Evolutionary conservation across 257 asterid species (phyloP).

Genomic region (Solanum phureja): DNA sequence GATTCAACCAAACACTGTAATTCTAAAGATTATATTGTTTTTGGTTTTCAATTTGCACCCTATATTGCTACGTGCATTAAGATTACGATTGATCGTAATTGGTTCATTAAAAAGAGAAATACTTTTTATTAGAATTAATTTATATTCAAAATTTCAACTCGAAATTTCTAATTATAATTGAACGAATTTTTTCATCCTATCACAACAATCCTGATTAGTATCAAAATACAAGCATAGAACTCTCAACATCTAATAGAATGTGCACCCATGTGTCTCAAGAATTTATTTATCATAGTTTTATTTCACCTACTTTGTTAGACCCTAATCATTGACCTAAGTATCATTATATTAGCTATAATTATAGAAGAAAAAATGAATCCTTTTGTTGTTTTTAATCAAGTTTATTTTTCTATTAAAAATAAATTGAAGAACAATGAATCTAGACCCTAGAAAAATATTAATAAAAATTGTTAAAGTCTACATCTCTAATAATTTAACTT

Average conservation of each 20-base stretch:
- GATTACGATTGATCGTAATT: background rate
- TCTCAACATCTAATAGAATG: background rate
- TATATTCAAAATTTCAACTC: too few relatives aligned
- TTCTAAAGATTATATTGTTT: too few relatives aligned
- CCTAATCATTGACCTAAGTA: background rate
- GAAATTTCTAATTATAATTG: background rate
- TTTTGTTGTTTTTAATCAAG: background rate
- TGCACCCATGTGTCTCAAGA: background rate
- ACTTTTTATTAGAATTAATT: too few relatives aligned
- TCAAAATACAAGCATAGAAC: too few relatives aligned
- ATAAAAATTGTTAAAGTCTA: background rate
- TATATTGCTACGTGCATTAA: background rate
- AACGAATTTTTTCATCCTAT: too few relatives aligned
- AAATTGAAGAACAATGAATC: background rate
- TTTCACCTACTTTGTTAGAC: background rate
- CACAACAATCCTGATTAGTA: too few relatives aligned
- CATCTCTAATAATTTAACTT: background rate
- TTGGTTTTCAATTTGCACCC: background rate
- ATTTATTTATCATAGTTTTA: background rate
- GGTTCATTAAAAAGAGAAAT: too few relatives aligned
- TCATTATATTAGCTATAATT: background rate
- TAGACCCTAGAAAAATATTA: background rate
- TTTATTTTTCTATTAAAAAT: background rate
- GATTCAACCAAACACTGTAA: too few relatives aligned
- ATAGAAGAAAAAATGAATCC: background rate